Percentiles rank a stretch among this genome's conserved stretches.
Evolutionary conservation across 1,139 yeast species (phyloP).

Genomic region (Saccharomyces hybrid): DNA sequence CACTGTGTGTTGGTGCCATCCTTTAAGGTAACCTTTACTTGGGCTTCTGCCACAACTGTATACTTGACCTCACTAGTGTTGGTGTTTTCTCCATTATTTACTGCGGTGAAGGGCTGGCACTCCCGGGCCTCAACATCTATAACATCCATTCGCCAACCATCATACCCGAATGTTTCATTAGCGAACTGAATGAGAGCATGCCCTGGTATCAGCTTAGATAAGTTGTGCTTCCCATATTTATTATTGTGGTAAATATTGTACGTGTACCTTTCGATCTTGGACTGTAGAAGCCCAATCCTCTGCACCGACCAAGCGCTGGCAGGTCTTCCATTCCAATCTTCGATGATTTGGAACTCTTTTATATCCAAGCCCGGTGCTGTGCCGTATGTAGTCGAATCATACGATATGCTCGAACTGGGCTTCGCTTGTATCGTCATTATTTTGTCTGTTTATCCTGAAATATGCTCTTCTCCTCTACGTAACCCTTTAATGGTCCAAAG

Average conservation of each 20-base stretch:
- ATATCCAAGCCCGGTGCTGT: constrained; percentile 17
- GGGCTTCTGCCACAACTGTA: constrained; percentile 27
- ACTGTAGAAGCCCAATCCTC: constrained; percentile 24
- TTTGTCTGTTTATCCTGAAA: neutral
- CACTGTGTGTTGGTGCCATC: constrained; percentile 29
- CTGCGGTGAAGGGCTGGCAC: constrained; percentile 5
- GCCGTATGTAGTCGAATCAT: constrained; percentile 17
- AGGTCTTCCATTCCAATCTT: constrained; percentile 28
- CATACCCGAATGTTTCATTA: constrained; percentile 30
- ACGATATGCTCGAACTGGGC: constrained; percentile 11
- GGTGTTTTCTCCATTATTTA: constrained; percentile 1
- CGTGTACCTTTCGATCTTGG: constrained; percentile 25
- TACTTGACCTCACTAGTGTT: constrained; percentile 8
- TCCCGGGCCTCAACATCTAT: constrained; percentile 20
- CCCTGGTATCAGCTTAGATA: constrained; percentile 27
- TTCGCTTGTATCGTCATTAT: neutral
- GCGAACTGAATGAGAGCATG: constrained; percentile 27
- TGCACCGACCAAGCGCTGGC: constrained; percentile 30
- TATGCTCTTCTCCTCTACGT: neutral
- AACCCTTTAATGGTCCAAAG: neutral
- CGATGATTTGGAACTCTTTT: constrained; percentile 19
- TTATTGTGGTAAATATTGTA: constrained; percentile 24
- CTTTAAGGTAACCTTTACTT: constrained; percentile 23
- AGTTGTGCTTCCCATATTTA: constrained; percentile 26
- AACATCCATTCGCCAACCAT: constrained; percentile 31